A percentile compares a stretch with the other conserved stretches of the same genome.
phyloP scores from a whole-genome alignment of 1,284 basidiomycete species.

The Amylostereum areolatum region DNA sequence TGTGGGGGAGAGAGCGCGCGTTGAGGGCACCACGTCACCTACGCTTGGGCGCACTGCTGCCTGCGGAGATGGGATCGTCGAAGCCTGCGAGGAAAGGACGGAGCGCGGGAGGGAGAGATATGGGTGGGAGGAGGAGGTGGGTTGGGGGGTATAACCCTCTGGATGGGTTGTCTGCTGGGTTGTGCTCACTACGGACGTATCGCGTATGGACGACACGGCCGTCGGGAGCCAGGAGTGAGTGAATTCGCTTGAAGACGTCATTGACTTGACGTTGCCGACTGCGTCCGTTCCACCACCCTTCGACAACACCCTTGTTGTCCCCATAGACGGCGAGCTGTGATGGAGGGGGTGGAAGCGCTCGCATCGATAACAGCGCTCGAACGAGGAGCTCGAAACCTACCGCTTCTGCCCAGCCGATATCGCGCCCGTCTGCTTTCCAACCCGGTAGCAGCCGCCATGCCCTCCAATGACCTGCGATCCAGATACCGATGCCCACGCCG shows the following conservation, averaged over 20 bases:
- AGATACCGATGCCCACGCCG: conserved; percentile 28
- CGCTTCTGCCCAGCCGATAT: conserved; percentile 23
- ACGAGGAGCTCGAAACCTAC: conserved; percentile 31
- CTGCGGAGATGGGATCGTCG: conserved; percentile 14
- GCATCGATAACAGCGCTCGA: conserved; percentile 10
- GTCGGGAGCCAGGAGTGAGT: background rate
- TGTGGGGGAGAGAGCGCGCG: background rate
- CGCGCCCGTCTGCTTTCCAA: conserved; percentile 20
- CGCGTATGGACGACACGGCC: conserved; percentile 1
- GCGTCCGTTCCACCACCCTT: conserved; percentile 19
- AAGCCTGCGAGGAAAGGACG: conserved; percentile 23
- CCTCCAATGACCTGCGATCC: conserved; percentile 27
- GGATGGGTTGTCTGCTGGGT: conserved; percentile 37
- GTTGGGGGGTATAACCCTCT: conserved; percentile 23
- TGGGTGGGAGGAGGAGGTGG: conserved; percentile 25
- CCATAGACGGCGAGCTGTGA: conserved; percentile 14
- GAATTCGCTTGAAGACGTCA: conserved; percentile 19
- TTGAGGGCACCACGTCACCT: no score
- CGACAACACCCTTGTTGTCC: conserved; percentile 24
- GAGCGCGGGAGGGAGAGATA: conserved; percentile 22
- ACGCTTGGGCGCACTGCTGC: no score
- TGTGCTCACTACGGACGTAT: conserved; percentile 23
- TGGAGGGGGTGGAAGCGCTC: background rate
- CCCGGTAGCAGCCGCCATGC: conserved; percentile 29
- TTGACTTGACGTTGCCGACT: conserved; percentile 18